Percentiles rank a stretch among this genome's conserved stretches.
Conservation (phyloP, 1,284 basidiomycete genomes). For the Ustilago crameri region DNA sequence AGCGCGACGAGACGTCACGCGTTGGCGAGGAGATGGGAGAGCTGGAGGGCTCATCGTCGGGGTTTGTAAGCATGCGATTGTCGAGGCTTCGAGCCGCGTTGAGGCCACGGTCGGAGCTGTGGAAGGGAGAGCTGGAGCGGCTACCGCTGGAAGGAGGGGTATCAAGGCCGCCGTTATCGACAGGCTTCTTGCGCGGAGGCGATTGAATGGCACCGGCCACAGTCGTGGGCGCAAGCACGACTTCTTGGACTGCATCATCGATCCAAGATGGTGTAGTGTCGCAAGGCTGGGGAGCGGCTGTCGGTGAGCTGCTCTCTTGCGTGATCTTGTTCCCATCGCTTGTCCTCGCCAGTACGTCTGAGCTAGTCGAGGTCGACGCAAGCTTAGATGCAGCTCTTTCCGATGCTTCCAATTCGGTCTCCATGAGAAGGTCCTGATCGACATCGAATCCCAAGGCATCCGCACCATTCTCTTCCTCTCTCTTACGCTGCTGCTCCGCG, state of each 20-base stretch:
- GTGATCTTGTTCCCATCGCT: neutral
- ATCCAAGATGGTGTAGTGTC: neutral
- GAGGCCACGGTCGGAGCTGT: conserved; percentile 16
- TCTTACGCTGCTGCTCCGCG: conserved; percentile 45
- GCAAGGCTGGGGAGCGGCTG: too few relatives aligned
- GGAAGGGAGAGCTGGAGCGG: conserved; percentile 43
- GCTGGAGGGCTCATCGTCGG: conserved; percentile 44
- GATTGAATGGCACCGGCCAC: conserved; percentile 28
- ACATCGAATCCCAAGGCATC: conserved; percentile 27
- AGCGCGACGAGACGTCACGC: conserved; percentile 36
- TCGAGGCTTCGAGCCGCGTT: conserved; percentile 15
- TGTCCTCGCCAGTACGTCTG: neutral
- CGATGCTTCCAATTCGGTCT: conserved; percentile 22
- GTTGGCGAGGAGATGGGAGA: conserved; percentile 51
- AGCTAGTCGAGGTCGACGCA: neutral
- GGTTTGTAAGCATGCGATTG: conserved; percentile 11
- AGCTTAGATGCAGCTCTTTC: conserved; percentile 22
- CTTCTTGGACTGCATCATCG: conserved; percentile 1
- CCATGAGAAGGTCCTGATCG: conserved; percentile 13
- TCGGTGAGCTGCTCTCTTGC: neutral
- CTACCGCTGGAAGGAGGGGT: conserved; percentile 51
- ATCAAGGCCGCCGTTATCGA: conserved; percentile 40
- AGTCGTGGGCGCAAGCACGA: conserved; percentile 5
- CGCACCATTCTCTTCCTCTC: conserved; percentile 33
- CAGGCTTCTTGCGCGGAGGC: conserved; percentile 40